Conservation (phyloP, 306 rosid genomes). For the Arachis stenosperma region DNA sequence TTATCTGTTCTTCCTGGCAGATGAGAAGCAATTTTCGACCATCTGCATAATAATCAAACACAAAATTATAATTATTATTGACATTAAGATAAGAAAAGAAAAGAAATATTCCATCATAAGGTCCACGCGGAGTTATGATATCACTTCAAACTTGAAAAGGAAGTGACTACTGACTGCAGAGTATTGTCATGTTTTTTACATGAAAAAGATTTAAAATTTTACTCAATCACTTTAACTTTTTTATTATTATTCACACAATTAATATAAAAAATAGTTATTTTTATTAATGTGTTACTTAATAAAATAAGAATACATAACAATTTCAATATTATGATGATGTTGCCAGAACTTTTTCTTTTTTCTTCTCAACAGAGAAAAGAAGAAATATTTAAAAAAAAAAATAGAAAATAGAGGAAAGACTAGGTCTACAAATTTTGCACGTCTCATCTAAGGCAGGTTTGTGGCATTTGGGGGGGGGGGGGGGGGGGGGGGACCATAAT, state of each 20-base stretch:
- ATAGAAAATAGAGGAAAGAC: neutral
- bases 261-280: too few relatives aligned
- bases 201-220: too few relatives aligned
- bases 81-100: neutral
- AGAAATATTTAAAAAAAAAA: neutral
- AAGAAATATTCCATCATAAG: constrained; percentile 22
- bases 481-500: constrained; percentile 38
- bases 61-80: neutral
- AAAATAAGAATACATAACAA: too few relatives aligned
- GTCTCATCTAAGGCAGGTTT: constrained; percentile 15
- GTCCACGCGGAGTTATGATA: constrained; percentile 5
- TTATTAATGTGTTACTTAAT: too few relatives aligned
- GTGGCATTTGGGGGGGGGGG: constrained; percentile 31
- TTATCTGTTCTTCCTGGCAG: constrained; percentile 92
- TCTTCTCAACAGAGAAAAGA: too few relatives aligned
- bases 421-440: constrained; percentile 18
- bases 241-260: too few relatives aligned
- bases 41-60: constrained; percentile 43
- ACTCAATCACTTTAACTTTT: too few relatives aligned
- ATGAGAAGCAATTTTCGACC: constrained; percentile 91
- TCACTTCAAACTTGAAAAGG: constrained; percentile 28
- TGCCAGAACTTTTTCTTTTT: neutral
- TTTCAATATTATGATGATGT: too few relatives aligned
- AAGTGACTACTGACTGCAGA: constrained; percentile 30
- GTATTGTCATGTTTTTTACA: constrained; percentile 25